Percentiles rank a stretch among this genome's conserved stretches.
Evolutionary conservation across 257 asterid genomes (phyloP).

Genomic region (Schizonepeta tenuifolia): DNA sequence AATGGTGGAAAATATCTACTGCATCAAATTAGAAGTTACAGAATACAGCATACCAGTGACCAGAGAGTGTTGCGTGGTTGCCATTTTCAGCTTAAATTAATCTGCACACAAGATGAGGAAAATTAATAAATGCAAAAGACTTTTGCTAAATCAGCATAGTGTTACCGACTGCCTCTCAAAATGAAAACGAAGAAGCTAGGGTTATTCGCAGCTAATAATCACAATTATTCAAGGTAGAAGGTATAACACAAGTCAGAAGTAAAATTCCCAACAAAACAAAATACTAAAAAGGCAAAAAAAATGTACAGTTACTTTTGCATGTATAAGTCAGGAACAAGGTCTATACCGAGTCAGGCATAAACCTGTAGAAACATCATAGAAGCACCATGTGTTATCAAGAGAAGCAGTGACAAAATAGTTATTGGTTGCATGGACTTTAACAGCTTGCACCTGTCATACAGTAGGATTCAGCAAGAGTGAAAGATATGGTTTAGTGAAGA

Average conservation of each 20-base stretch:
- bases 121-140: too few species aligned
- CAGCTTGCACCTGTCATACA: conserved; percentile 86
- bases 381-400: conserved; percentile 96
- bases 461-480: not conserved
- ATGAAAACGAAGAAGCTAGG: too few species aligned
- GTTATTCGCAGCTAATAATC: too few species aligned
- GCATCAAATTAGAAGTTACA: too few species aligned
- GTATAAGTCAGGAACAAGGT: conserved; percentile 24
- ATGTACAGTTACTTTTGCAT: conserved; percentile 1
- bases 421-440: conserved; percentile 92
- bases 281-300: not conserved
- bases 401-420: conserved; percentile 93
- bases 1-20: too few species aligned
- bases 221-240: too few species aligned
- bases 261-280: not conserved
- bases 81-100: too few species aligned
- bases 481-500: not conserved
- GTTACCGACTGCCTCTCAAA: too few species aligned
- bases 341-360: conserved; percentile 89
- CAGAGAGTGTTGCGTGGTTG: too few species aligned
- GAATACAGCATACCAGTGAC: too few species aligned
- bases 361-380: conserved; percentile 88
- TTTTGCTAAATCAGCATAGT: too few species aligned
- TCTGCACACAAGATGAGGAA: too few species aligned
- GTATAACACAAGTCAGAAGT: conserved; percentile 20